phyloP scores from a whole-genome alignment of 129 eudicot genomes.

The Cynara cardunculus region DNA sequence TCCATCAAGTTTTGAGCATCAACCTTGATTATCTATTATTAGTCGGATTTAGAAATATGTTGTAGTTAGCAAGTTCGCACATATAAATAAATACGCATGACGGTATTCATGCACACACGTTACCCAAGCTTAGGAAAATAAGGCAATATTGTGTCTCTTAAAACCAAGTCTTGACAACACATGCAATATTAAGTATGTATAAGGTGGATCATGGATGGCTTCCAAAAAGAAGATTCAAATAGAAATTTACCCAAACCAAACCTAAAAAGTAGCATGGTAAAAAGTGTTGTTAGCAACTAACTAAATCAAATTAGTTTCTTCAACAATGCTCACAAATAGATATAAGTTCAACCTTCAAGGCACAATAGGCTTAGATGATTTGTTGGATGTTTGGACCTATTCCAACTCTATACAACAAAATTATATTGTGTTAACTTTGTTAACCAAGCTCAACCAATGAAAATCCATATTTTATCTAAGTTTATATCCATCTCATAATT shows the following conservation, averaged over 20 bases:
- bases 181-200: too few species aligned
- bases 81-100: not conserved
- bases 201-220: not conserved
- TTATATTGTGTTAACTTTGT: too few species aligned
- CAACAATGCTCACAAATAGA: not conserved
- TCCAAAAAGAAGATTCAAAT: not conserved
- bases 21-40: not conserved
- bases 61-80: not conserved
- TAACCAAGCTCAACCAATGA: too few species aligned
- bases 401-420: not conserved
- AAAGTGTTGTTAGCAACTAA: not conserved
- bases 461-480: too few species aligned
- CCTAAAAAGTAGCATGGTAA: not conserved
- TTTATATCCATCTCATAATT: too few species aligned
- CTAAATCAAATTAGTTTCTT: too few species aligned
- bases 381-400: not conserved
- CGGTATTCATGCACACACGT: not conserved
- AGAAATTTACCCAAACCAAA: not conserved
- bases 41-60: not conserved
- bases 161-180: not conserved
- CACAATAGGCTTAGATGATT: not conserved
- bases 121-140: not conserved
- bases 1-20: not conserved
- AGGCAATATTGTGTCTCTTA: not conserved
- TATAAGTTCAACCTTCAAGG: too few species aligned